Evolutionary conservation across 139 green algal genomes (phyloP).

Genomic region (Dunaliella primolecta): DNA sequence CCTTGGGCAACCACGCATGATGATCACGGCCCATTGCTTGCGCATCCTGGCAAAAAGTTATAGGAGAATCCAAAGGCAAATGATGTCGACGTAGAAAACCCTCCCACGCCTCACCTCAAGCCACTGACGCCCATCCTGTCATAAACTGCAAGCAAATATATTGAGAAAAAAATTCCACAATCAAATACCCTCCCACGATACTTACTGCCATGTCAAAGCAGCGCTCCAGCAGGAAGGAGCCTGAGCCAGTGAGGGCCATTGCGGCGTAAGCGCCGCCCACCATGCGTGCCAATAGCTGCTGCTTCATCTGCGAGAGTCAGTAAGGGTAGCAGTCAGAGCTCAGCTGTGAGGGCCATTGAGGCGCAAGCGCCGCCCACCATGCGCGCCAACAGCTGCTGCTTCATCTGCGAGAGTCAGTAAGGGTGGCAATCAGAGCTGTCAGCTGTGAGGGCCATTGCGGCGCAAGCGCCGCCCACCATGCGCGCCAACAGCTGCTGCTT

Average conservation of each 20-base stretch:
- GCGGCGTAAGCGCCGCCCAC: not conserved
- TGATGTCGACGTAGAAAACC: too few species aligned
- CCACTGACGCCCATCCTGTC: too few species aligned
- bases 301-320: not conserved
- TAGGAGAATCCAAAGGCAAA: too few species aligned
- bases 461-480: constrained; percentile 3
- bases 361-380: constrained; percentile 3
- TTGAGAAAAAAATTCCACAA: too few species aligned
- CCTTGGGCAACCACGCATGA: too few species aligned
- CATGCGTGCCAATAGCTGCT: not conserved
- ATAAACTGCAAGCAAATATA: too few species aligned
- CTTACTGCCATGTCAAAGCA: constrained; percentile 15
- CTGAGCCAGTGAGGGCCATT: constrained; percentile 15
- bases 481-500: not conserved
- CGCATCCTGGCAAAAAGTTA: too few species aligned
- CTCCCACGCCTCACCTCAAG: too few species aligned
- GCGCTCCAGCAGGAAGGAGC: constrained; percentile 24
- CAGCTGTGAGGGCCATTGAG: constrained; percentile 14
- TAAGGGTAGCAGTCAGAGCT: constrained; percentile 20
- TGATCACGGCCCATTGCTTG: too few species aligned
- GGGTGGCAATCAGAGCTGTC: constrained; percentile 19
- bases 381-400: not conserved
- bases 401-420: not conserved
- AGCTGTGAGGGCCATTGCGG: constrained; percentile 12
- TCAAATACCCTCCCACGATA: too few species aligned